phyloP scores from a whole-genome alignment of 129 eudicot genomes.

The Heracleum sosnowskyi region DNA sequence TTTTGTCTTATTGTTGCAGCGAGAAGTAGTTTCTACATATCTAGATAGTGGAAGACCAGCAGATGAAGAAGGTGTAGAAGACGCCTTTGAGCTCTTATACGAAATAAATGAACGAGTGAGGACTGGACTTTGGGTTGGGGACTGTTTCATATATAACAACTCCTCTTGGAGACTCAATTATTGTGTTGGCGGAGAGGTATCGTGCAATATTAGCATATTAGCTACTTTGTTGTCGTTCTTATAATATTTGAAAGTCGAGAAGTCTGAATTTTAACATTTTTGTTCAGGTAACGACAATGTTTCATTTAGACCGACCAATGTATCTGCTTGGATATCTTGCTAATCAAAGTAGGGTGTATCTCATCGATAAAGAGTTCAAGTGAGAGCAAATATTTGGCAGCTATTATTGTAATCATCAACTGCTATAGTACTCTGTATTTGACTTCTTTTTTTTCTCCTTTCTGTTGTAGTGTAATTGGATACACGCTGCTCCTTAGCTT shows the following conservation, averaged over 20 bases:
- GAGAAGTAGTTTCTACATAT: slow-evolving; percentile 85
- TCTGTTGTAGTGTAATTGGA: slow-evolving; percentile 67
- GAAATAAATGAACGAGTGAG: slow-evolving; percentile 89
- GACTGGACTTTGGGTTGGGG: slow-evolving; percentile 98
- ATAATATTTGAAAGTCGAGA: background rate
- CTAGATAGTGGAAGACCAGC: slow-evolving; percentile 85
- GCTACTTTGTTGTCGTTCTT: background rate
- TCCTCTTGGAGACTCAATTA: slow-evolving; percentile 97
- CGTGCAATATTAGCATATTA: slow-evolving; percentile 1
- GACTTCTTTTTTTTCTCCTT: slow-evolving; percentile 10
- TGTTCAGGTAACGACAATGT: slow-evolving; percentile 93
- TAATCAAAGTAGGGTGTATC: slow-evolving; percentile 87
- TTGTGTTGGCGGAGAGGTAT: slow-evolving; percentile 99
- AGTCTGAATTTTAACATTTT: background rate
- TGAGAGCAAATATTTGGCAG: slow-evolving; percentile 45
- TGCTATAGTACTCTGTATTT: slow-evolving; percentile 8
- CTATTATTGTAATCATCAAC: slow-evolving; percentile 3
- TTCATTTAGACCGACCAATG: slow-evolving; percentile 98
- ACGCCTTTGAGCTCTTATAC: slow-evolving; percentile 78
- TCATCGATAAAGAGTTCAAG: slow-evolving; percentile 97
- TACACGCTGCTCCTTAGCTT: slow-evolving; percentile 89
- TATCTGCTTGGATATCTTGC: slow-evolving; percentile 95
- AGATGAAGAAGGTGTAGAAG: slow-evolving; percentile 91
- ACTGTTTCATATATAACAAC: slow-evolving; percentile 91
- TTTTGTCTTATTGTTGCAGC: slow-evolving; percentile 43